These are phyloP conservation scores for Fusarium solani-melongenae DNA, from an alignment of 2,329 filamentous ascomycete species.

Conservation along the genomic window DNA sequence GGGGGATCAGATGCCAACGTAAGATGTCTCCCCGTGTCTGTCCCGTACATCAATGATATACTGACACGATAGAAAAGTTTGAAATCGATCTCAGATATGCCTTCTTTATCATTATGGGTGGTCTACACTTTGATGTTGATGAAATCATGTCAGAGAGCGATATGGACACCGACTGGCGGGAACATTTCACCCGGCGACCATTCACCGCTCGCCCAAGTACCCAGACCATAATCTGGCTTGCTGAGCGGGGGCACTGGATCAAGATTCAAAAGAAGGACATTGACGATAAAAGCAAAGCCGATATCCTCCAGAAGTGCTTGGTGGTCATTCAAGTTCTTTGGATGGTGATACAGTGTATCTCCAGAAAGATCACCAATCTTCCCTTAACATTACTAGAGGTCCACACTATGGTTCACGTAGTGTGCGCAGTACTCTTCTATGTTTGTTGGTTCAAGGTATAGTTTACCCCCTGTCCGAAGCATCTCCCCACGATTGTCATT, in stretches of 20 bases:
- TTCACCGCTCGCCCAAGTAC: slow-evolving; percentile 7
- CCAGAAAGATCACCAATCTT: slow-evolving; percentile 44
- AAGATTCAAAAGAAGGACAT: slow-evolving; percentile 34
- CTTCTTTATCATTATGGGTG: slow-evolving; percentile 48
- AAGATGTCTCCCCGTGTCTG: not conserved
- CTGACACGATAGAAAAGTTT: not conserved
- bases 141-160: slow-evolving; percentile 6
- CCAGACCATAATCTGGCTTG: slow-evolving; percentile 3
- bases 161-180: not conserved
- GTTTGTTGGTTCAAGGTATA: slow-evolving; percentile 36
- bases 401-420: slow-evolving; percentile 37
- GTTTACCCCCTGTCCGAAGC: not conserved
- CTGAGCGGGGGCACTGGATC: slow-evolving; percentile 17
- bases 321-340: slow-evolving; percentile 52
- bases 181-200: not conserved
- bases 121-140: slow-evolving; percentile 35
- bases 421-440: slow-evolving; percentile 32
- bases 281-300: slow-evolving; percentile 52
- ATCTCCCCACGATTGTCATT: not conserved
- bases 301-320: slow-evolving; percentile 49
- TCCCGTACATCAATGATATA: not conserved
- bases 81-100: slow-evolving; percentile 34
- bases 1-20: not conserved
- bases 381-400: slow-evolving; percentile 53
- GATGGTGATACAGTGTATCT: slow-evolving; percentile 51